These are phyloP conservation scores for Russula compacta DNA, from an alignment of 768 basidiomycete species.

Conservation along the genomic window DNA sequence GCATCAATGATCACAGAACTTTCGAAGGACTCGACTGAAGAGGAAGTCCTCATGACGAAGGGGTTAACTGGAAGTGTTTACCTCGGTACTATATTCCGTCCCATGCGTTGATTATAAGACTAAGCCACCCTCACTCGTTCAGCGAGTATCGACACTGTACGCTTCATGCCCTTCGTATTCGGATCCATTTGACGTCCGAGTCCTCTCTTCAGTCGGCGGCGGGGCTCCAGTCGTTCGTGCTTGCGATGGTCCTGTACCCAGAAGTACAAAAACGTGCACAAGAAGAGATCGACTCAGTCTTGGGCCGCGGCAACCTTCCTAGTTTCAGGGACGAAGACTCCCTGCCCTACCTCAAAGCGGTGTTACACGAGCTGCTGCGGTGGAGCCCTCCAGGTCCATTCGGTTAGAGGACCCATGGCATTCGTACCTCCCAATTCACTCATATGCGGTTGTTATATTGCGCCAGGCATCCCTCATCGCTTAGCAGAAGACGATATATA, in stretches of 20 bases:
- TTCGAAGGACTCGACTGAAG: conserved; percentile 1
- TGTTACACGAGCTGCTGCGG: conserved; percentile 13
- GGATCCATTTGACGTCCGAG: background rate
- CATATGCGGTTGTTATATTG: background rate
- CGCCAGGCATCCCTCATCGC: conserved; percentile 5
- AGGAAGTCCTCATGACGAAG: conserved; percentile 3
- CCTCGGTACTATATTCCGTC: background rate
- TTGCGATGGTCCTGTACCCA: conserved; percentile 28
- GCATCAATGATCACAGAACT: background rate
- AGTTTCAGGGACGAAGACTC: background rate
- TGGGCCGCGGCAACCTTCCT: conserved; percentile 2
- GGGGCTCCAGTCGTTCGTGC: conserved; percentile 22
- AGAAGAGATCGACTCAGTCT: conserved; percentile 25
- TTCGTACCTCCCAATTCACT: background rate
- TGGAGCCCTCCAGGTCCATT: conserved; percentile 8
- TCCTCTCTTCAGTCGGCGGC: conserved; percentile 11
- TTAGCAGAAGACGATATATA: conserved; percentile 6
- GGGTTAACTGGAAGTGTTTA: conserved; percentile 6
- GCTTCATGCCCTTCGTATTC: background rate
- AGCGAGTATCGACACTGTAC: conserved; percentile 11
- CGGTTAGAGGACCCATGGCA: background rate
- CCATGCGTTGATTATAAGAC: background rate
- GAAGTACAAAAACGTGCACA: conserved; percentile 25
- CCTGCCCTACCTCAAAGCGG: conserved; percentile 13
- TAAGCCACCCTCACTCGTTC: background rate